Evolutionary conservation across 768 basidiomycete species (phyloP), one percentile per base, ranked within the genome.

Genomic region (Lactarius indigo): DNA sequence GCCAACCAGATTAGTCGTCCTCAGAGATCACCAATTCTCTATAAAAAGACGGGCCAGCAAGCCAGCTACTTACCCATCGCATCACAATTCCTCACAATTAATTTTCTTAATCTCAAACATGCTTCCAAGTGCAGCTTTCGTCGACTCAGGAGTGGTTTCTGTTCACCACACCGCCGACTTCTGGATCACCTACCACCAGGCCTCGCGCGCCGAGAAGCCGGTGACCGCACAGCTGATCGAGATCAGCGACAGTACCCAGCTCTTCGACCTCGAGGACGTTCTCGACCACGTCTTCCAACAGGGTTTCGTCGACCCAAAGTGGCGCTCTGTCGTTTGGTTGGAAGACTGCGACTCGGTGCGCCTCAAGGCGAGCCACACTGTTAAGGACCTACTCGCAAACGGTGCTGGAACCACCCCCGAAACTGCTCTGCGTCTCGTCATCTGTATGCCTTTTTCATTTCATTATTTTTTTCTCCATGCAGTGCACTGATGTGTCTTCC

Each of bases 171-270:
- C 6, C 31, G 3, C 57, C 3, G 81, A 83, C 71, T 76, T 83
- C 72, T 82, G 81, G 81, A 75, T 83, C 63, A 77, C 79, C 64
- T 83, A 82, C 76, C 79, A 81, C 70, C 78, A 82, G 69, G 77
- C 76, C 54, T 84, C 82, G 55, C 81, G 81, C 58, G 73, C 72
- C 31, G 74, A 77, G 72, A 77, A 77, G 68, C 77, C 79, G 15
- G 72, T 74, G n/a, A 81, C 81, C 35, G 78, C 80, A 52, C 81
- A 82, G 72, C 79, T 83, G 74, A 75, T 84, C 65, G 82, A 82
- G 67, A 75, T 83, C 61, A 79, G 80, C 67, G 78, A 78, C 69
- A 75, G 79, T 67, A 76, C 77, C 47, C 74, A 77, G 66, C 75
- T 83, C 33, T 44, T 69, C 57, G 82, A 81, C 72, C 72, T 84